These are phyloP conservation scores for Picea glauca DNA, from an alignment of 75 land plant species.

Conservation along the genomic window DNA sequence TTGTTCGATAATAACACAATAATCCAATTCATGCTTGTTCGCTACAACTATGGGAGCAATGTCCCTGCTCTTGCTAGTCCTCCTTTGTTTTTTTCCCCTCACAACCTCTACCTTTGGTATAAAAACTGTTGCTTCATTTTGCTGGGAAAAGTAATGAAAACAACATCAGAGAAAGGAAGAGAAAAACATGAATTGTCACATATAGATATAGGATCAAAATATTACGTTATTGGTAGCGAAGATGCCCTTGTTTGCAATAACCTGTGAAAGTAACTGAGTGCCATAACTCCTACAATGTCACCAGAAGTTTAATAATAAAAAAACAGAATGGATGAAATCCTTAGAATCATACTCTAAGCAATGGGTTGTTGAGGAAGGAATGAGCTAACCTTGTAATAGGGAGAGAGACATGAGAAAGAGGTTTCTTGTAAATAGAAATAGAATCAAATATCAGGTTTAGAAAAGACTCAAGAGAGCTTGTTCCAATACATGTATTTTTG, in stretches of 20 bases:
- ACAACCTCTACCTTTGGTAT: too few relatives aligned
- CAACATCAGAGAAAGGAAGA: background rate
- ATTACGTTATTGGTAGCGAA: background rate
- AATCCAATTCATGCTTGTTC: too few relatives aligned
- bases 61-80: background rate
- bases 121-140: background rate
- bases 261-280: constrained; percentile 49
- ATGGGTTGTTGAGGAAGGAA: background rate
- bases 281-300: constrained; percentile 39
- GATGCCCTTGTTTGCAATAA: constrained; percentile 17
- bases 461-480: too few relatives aligned
- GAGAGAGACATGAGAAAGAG: constrained; percentile 18
- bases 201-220: background rate
- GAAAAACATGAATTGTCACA: background rate
- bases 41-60: background rate
- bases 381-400: constrained; percentile 51
- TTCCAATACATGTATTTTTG: background rate
- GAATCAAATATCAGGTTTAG: background rate
- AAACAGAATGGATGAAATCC: too few relatives aligned
- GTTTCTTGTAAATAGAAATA: constrained; percentile 10
- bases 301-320: background rate
- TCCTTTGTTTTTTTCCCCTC: background rate
- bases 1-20: too few relatives aligned
- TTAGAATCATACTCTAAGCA: background rate
- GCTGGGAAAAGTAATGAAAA: background rate